Evolutionary conservation across 257 asterid species (phyloP).

Genomic region (Thymus quinquecostatus): DNA sequence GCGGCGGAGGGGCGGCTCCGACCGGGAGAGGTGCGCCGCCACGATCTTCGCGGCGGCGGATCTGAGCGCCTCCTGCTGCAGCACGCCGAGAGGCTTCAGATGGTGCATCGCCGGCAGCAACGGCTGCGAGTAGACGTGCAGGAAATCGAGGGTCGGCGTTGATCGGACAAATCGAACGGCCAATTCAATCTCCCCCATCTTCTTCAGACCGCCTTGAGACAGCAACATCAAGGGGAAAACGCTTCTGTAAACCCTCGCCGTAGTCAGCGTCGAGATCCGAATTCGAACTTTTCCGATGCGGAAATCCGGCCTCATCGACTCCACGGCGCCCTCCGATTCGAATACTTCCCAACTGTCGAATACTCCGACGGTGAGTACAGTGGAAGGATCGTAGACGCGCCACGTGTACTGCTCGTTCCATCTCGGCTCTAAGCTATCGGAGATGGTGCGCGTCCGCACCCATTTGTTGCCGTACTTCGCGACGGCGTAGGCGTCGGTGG

Average conservation of each 20-base stretch:
- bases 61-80: conserved; percentile 68
- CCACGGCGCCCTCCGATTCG: conserved; percentile 47
- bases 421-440: conserved; percentile 68
- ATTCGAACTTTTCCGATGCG: conserved; percentile 84
- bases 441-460: conserved; percentile 82
- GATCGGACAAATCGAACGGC: conserved; percentile 67
- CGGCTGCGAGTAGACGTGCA: conserved; percentile 75
- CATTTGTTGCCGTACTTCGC: conserved; percentile 89
- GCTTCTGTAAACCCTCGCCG: conserved; percentile 61
- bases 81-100: conserved; percentile 68
- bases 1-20: conserved; percentile 81
- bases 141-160: conserved; percentile 68
- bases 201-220: conserved; percentile 69
- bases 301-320: conserved; percentile 51
- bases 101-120: conserved; percentile 82
- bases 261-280: conserved; percentile 69
- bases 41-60: conserved; percentile 58
- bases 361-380: conserved; percentile 74
- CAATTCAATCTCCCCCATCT: conserved; percentile 84
- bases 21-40: conserved; percentile 58
- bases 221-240: conserved; percentile 59
- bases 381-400: conserved; percentile 86
- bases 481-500: conserved; percentile 78
- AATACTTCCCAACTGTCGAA: conserved; percentile 74
- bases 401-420: conserved; percentile 97